These are phyloP conservation scores for Penicillium sp. DNA, from an alignment of 2,329 filamentous ascomycete species.

Conservation along the genomic window DNA sequence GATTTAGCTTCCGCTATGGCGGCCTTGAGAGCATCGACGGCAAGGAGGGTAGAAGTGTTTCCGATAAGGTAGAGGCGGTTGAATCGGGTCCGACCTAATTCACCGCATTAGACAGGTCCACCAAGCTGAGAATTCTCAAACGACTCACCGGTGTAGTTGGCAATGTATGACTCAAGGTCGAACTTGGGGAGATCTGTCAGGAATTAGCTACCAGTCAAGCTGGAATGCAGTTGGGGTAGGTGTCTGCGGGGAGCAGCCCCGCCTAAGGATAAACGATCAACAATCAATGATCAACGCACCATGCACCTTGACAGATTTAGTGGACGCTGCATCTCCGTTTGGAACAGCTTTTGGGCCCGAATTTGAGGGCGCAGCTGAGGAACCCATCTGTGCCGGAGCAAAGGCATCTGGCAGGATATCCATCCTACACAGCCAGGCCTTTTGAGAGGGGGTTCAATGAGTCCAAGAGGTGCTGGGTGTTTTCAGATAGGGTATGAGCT, in stretches of 20 bases:
- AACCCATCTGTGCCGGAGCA: slow-evolving; percentile 22
- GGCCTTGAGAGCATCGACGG: slow-evolving; percentile 77
- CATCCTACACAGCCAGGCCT: slow-evolving; percentile 22
- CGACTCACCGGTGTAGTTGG: slow-evolving; percentile 76
- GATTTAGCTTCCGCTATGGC: slow-evolving; percentile 76
- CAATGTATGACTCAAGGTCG: slow-evolving; percentile 87
- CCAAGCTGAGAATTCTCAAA: not conserved
- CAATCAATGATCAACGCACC: slow-evolving; percentile 25
- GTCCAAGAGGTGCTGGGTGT: not conserved
- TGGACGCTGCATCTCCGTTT: not conserved
- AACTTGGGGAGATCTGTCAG: slow-evolving; percentile 76
- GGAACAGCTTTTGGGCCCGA: not conserved
- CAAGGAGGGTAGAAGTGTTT: slow-evolving; percentile 73
- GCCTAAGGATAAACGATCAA: not conserved
- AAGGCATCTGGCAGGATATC: slow-evolving; percentile 33
- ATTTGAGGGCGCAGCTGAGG: slow-evolving; percentile 8
- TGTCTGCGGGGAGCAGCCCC: slow-evolving; percentile 10
- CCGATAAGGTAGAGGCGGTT: slow-evolving; percentile 84
- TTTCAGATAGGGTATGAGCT: no score
- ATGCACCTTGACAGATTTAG: slow-evolving; percentile 29
- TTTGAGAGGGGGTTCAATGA: not conserved
- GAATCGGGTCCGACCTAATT: slow-evolving; percentile 74
- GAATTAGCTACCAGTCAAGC: not conserved
- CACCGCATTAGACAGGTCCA: not conserved
- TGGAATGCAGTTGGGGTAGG: not conserved